These are phyloP conservation scores for Parvularia atlantis DNA, from an alignment of 78 protist genomes.

Conservation along the genomic window DNA sequence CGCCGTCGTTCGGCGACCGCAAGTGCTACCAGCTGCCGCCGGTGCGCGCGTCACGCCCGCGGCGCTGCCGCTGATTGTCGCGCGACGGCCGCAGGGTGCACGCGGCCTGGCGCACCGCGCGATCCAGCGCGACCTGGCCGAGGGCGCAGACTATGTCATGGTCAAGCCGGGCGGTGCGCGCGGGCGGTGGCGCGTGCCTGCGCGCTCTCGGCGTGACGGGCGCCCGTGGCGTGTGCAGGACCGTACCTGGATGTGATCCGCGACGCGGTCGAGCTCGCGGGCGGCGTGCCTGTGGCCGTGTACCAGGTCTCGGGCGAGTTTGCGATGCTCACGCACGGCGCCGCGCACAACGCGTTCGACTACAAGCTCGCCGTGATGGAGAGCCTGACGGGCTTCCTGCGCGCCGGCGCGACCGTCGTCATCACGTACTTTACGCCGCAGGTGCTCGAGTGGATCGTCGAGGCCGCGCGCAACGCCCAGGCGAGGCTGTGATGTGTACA, in stretches of 20 bases:
- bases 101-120: conserved; percentile 59
- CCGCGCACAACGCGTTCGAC: conserved; percentile 52
- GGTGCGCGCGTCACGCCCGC: too few species aligned
- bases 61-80: too few species aligned
- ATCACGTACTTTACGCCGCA: conserved; percentile 67
- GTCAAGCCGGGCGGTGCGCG: conserved; percentile 82
- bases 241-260: conserved; percentile 70
- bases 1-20: conserved; percentile 62
- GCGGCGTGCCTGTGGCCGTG: conserved; percentile 20
- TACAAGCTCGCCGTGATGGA: conserved; percentile 41
- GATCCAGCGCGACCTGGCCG: conserved; percentile 35
- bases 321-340: conserved; percentile 60
- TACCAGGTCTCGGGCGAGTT: conserved; percentile 79
- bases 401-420: conserved; percentile 58
- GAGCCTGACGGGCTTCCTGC: conserved; percentile 29
- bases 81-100: too few species aligned
- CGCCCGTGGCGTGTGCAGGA: too few species aligned
- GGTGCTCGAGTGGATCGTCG: conserved; percentile 44
- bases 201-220: too few species aligned
- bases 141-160: conserved; percentile 84
- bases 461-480: too few species aligned
- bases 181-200: too few species aligned
- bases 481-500: too few species aligned
- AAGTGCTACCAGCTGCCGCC: conserved; percentile 71
- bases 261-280: conserved; percentile 14